These are phyloP conservation scores for Pulveroboletus frians DNA, from an alignment of 768 basidiomycete genomes.

Conservation along the genomic window DNA sequence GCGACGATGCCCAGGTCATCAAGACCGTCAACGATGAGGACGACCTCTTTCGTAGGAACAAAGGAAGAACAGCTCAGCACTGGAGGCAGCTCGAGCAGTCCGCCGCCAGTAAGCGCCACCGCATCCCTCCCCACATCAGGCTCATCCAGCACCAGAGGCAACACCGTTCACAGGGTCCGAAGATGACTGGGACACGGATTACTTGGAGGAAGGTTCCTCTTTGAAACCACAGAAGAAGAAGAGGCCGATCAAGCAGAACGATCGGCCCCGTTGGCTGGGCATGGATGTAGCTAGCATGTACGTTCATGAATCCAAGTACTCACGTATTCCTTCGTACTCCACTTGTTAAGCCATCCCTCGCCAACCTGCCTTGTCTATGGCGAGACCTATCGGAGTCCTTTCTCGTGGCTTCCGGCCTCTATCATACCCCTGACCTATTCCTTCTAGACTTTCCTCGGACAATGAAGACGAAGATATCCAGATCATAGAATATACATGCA, in stretches of 20 bases:
- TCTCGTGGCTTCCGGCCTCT: constrained; percentile 9
- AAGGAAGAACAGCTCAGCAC: constrained; percentile 45
- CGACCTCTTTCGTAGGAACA: constrained; percentile 66
- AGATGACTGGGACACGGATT: constrained; percentile 22
- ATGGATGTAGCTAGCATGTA: constrained; percentile 39
- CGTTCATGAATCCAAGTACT: constrained; percentile 13
- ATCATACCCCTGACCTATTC: constrained; percentile 7
- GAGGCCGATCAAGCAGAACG: constrained; percentile 26
- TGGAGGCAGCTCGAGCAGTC: constrained; percentile 59
- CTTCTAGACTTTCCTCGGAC: constrained; percentile 32
- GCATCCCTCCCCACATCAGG: background rate
- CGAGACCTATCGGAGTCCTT: constrained; percentile 9
- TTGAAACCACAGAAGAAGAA: constrained; percentile 38
- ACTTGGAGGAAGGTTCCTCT: constrained; percentile 23
- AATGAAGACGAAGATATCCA: constrained; percentile 46
- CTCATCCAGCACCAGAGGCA: constrained; percentile 21
- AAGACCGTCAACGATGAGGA: constrained; percentile 49
- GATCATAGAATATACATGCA: constrained; percentile 34
- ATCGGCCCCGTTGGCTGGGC: constrained; percentile 41
- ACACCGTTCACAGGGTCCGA: constrained; percentile 17
- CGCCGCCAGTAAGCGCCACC: constrained; percentile 44
- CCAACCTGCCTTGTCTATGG: background rate
- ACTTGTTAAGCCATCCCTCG: background rate
- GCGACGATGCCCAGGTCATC: constrained; percentile 3
- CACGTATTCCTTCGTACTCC: background rate